phyloP scores from a whole-genome alignment of 2,329 filamentous ascomycete genomes.

The Aspergillus flavus region DNA sequence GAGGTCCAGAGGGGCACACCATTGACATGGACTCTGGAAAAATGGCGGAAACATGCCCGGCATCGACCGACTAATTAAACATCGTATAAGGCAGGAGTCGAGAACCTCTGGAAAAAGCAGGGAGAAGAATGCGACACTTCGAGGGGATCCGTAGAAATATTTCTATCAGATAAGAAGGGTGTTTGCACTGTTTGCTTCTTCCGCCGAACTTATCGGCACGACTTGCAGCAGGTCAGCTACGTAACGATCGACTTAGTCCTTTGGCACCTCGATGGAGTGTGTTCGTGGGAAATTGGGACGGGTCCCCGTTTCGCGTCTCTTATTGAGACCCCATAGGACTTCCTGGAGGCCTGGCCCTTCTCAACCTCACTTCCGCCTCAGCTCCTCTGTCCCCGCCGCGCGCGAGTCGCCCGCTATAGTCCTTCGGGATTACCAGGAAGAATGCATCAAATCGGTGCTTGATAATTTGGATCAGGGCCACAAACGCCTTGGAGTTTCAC shows the following conservation, averaged over 20 bases:
- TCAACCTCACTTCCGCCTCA: conserved; percentile 28
- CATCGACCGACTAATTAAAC: conserved; percentile 5
- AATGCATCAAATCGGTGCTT: conserved; percentile 83
- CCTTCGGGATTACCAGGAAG: conserved; percentile 84
- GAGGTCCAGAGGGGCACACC: conserved; percentile 48
- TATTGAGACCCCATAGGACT: conserved; percentile 13
- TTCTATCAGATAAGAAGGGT: conserved; percentile 25
- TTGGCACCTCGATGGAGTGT: conserved; percentile 34
- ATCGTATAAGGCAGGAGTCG: not conserved
- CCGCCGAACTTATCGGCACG: conserved; percentile 2
- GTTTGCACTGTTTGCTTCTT: conserved; percentile 44
- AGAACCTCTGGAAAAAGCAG: not conserved
- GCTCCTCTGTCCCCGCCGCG: conserved; percentile 18
- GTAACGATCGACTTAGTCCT: not conserved
- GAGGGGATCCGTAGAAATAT: conserved; percentile 14
- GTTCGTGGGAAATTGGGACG: conserved; percentile 29
- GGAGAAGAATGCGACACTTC: not conserved
- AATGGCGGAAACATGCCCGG: conserved; percentile 29
- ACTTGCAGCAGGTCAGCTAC: not conserved
- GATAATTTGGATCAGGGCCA: conserved; percentile 69
- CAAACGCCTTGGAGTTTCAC: conserved; percentile 77
- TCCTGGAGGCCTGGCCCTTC: conserved; percentile 26
- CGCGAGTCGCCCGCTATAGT: conserved; percentile 49
- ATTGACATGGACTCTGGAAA: conserved; percentile 22
- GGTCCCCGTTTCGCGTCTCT: conserved; percentile 21